A percentile compares a stretch with the other conserved stretches of the same genome.
phyloP scores from a whole-genome alignment of 257 asterid genomes.

The Solanum sitiens region DNA sequence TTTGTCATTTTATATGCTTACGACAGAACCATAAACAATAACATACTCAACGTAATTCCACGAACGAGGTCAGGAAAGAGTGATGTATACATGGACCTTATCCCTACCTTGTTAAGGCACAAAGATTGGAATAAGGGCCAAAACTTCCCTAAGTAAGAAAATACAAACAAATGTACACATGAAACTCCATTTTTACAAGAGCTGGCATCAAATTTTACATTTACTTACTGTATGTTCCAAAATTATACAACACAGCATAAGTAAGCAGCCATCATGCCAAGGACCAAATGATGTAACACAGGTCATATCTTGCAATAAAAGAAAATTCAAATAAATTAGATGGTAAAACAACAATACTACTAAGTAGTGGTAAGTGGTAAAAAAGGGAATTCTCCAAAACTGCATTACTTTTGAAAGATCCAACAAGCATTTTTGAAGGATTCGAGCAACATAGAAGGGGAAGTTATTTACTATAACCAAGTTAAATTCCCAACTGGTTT shows the following conservation, averaged over 20 bases:
- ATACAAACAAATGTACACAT: neutral
- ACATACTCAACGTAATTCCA: neutral
- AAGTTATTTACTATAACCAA: neutral
- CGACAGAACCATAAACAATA: neutral
- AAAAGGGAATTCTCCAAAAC: neutral
- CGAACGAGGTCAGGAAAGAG: neutral
- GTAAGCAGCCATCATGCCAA: neutral
- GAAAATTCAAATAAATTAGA: neutral
- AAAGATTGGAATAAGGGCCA: neutral
- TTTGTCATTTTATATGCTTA: no score
- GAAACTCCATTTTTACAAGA: neutral
- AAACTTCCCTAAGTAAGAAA: neutral
- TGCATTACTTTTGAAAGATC: neutral
- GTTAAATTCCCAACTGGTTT: slow-evolving; percentile 50
- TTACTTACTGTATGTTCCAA: neutral
- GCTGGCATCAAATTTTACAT: neutral
- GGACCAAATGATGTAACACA: neutral
- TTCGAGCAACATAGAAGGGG: neutral
- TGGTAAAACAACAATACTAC: neutral
- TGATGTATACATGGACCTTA: accelerated
- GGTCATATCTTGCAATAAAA: neutral
- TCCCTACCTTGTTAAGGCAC: neutral
- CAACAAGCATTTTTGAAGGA: neutral
- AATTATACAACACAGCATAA: neutral
- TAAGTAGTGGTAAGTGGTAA: neutral